These are phyloP conservation scores for Alternaria panax DNA, from an alignment of 2,329 filamentous ascomycete genomes.

Conservation along the genomic window DNA sequence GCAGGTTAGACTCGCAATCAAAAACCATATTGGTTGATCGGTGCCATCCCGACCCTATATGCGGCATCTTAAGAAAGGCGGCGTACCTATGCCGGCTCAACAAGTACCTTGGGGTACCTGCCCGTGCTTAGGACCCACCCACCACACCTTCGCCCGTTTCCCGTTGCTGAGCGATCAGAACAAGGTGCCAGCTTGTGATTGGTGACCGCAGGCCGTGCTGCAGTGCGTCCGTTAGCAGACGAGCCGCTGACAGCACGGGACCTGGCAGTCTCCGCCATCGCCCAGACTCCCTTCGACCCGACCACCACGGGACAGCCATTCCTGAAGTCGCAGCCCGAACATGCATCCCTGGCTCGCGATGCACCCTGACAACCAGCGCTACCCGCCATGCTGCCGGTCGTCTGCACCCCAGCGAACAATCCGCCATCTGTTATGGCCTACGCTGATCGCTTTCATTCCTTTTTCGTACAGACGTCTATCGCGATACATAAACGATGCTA, in stretches of 20 bases:
- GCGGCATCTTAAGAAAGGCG: conserved; percentile 28
- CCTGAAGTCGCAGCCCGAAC: conserved; percentile 24
- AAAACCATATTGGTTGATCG: conserved; percentile 49
- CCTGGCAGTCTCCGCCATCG: conserved; percentile 31
- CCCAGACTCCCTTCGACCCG: conserved; percentile 28
- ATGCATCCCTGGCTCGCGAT: conserved; percentile 24
- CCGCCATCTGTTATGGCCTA: conserved; percentile 33
- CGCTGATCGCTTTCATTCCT: conserved; percentile 32
- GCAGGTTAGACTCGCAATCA: conserved; percentile 46
- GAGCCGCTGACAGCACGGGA: conserved; percentile 37
- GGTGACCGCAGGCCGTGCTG: conserved; percentile 33
- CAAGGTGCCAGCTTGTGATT: conserved; percentile 37
- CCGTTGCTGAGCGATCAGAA: conserved; percentile 40
- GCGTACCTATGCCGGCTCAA: conserved; percentile 44
- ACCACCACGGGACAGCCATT: conserved; percentile 20
- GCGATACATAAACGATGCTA: conserved; percentile 38
- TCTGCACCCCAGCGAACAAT: conserved; percentile 36
- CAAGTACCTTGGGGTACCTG: conserved; percentile 41
- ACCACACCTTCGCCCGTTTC: conserved; percentile 22
- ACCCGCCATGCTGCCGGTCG: conserved; percentile 43
- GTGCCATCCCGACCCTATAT: conserved; percentile 45
- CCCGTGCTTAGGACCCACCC: conserved; percentile 35
- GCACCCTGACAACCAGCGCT: conserved; percentile 29
- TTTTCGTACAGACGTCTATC: conserved; percentile 29
- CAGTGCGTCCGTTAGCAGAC: conserved; percentile 34